Evolutionary conservation across 2,329 filamentous ascomycete genomes (phyloP).

Genomic region (Hypoxylon sp.): DNA sequence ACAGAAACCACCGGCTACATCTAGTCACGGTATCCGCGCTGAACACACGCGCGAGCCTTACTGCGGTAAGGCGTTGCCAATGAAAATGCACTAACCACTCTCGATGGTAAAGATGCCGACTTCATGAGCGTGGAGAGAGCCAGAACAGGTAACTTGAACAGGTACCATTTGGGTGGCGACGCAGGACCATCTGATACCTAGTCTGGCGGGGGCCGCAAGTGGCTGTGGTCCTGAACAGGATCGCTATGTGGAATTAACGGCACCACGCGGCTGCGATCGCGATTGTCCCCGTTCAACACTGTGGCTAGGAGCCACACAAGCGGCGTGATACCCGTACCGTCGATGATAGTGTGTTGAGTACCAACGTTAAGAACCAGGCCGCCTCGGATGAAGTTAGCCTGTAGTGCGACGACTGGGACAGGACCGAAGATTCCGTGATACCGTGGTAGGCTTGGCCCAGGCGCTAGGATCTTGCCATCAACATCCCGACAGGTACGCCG

Average conservation of each 20-base stretch:
- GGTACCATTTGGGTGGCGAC: constrained; percentile 11
- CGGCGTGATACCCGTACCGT: constrained; percentile 50
- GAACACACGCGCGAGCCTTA: constrained; percentile 42
- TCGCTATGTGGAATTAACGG: constrained; percentile 39
- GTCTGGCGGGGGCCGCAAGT: constrained; percentile 1
- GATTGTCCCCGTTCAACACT: constrained; percentile 35
- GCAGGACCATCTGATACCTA: not conserved
- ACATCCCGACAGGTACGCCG: constrained; percentile 51
- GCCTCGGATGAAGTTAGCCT: constrained; percentile 51
- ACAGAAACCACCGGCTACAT: constrained; percentile 47
- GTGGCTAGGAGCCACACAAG: constrained; percentile 47
- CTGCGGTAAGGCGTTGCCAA: constrained; percentile 53
- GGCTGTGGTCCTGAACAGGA: constrained; percentile 25
- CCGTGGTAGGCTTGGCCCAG: constrained; percentile 51
- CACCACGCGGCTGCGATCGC: constrained; percentile 46
- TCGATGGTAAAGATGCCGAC: not conserved
- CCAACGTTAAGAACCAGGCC: constrained; percentile 51
- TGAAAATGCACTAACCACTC: constrained; percentile 53
- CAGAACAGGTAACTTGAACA: constrained; percentile 7
- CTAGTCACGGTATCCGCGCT: constrained; percentile 44
- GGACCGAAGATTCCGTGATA: constrained; percentile 44
- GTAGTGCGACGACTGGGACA: constrained; percentile 44
- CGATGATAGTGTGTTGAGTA: constrained; percentile 54
- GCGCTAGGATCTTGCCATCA: constrained; percentile 53
- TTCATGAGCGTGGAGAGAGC: not conserved